Conservation (phyloP, 2,329 filamentous ascomycete genomes). For the Metarhizium humberi region DNA sequence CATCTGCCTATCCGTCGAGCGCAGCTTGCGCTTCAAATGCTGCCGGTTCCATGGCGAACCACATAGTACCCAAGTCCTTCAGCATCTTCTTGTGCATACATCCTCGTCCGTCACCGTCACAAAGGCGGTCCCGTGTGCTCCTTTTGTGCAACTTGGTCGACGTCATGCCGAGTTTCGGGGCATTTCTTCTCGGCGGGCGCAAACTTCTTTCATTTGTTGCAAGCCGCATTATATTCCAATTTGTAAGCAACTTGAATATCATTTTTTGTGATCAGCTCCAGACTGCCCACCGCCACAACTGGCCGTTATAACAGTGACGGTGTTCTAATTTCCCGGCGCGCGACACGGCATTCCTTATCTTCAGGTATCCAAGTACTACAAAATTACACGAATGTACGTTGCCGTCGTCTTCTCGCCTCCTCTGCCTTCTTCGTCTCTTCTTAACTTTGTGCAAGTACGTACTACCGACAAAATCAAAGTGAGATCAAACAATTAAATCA, state of each 20-base stretch:
- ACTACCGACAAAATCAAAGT: no score
- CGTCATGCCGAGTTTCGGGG: not conserved
- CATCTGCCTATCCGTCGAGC: not conserved
- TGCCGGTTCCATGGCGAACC: no score
- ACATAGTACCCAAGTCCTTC: no score
- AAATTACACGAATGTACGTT: no score
- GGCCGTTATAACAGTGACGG: not conserved
- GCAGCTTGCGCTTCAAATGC: no score
- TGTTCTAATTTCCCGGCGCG: not conserved
- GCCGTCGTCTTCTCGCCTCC: no score
- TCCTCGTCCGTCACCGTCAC: not conserved
- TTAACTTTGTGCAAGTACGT: no score
- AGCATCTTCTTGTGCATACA: no score
- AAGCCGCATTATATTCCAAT: not conserved
- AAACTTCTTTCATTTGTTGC: not conserved
- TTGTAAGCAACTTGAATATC: not conserved
- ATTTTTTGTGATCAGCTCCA: not conserved
- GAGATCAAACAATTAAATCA: not conserved
- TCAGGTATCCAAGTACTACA: no score
- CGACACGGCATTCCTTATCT: not conserved
- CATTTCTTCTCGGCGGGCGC: not conserved
- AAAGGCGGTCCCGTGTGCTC: not conserved
- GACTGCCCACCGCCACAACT: not conserved
- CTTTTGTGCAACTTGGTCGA: not conserved
- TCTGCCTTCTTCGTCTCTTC: no score